phyloP scores from a whole-genome alignment of 2,329 filamentous ascomycete genomes.

The Calonectria henricotiae region DNA sequence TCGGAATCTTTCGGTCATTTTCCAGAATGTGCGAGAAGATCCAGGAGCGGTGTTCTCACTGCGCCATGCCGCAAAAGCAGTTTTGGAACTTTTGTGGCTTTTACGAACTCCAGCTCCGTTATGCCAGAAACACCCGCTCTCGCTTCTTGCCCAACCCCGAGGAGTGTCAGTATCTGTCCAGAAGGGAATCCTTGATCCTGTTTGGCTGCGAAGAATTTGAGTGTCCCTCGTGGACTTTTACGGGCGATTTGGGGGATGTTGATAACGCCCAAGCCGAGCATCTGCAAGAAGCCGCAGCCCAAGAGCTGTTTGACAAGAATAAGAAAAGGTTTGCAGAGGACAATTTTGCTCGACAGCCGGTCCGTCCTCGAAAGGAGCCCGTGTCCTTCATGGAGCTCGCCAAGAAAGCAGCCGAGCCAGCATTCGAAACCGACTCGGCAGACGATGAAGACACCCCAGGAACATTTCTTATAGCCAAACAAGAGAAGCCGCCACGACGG shows the following conservation, averaged over 20 bases:
- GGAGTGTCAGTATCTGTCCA: neutral
- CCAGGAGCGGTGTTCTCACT: conserved; percentile 13
- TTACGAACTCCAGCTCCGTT: neutral
- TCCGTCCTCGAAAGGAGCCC: conserved; percentile 5
- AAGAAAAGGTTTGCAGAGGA: conserved; percentile 37
- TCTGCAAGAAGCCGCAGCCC: conserved; percentile 19
- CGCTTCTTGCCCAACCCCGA: neutral
- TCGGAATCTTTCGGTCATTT: neutral
- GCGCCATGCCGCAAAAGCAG: neutral
- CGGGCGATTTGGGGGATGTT: neutral
- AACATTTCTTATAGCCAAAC: neutral
- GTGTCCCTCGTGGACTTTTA: conserved; percentile 41
- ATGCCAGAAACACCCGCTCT: neutral
- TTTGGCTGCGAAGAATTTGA: conserved; percentile 39
- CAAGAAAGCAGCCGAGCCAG: neutral
- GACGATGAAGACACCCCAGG: neutral
- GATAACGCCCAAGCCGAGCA: neutral
- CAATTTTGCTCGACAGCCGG: conserved; percentile 18
- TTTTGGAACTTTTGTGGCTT: neutral
- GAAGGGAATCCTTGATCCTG: conserved; percentile 19
- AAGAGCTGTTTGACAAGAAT: conserved; percentile 27
- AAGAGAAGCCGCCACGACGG: neutral
- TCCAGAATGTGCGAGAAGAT: conserved; percentile 26
- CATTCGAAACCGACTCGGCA: neutral
- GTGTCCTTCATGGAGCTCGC: conserved; percentile 11